phyloP scores from a whole-genome alignment of 1,139 yeast species.

The Yamadazyma dushanensis region DNA sequence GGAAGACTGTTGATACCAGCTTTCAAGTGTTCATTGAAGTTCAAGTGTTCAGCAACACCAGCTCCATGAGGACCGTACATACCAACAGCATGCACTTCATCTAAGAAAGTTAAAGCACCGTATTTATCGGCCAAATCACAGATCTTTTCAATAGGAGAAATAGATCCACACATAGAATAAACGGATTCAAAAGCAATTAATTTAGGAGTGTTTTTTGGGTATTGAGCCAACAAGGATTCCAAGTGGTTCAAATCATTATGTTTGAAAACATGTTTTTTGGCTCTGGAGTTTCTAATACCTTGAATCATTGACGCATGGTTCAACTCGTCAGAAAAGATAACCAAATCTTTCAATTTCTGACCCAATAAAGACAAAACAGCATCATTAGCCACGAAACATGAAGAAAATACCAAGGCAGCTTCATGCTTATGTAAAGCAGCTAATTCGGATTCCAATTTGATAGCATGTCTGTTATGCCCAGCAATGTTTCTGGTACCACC shows the following conservation, averaged over 20 bases:
- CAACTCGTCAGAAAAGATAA: conserved; percentile 86
- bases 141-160: conserved; percentile 88
- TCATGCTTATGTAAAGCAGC: conserved; percentile 94
- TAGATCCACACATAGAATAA: conserved; percentile 97
- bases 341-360: conserved; percentile 84
- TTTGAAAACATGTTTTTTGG: conserved; percentile 84
- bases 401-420: conserved; percentile 90
- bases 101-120: conserved; percentile 94
- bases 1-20: conserved; percentile 58
- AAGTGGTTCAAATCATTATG: conserved; percentile 86
- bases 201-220: conserved; percentile 85
- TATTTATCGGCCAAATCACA: conserved; percentile 97
- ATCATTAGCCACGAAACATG: conserved; percentile 96
- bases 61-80: conserved; percentile 99
- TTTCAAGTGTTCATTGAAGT: conserved; percentile 77
- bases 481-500: conserved; percentile 99
- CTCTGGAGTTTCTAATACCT: conserved; percentile 90
- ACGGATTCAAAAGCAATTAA: conserved; percentile 96
- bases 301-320: conserved; percentile 98
- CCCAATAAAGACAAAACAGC: conserved; percentile 93
- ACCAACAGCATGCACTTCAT: conserved; percentile 99
- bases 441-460: conserved; percentile 77
- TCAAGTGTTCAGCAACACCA: conserved; percentile 96
- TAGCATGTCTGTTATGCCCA: conserved; percentile 90
- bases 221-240: conserved; percentile 72